Percentiles rank a stretch among this genome's conserved stretches.
Evolutionary conservation across 2,329 filamentous ascomycete species (phyloP).

Genomic region (Aspergillus aculeatus): DNA sequence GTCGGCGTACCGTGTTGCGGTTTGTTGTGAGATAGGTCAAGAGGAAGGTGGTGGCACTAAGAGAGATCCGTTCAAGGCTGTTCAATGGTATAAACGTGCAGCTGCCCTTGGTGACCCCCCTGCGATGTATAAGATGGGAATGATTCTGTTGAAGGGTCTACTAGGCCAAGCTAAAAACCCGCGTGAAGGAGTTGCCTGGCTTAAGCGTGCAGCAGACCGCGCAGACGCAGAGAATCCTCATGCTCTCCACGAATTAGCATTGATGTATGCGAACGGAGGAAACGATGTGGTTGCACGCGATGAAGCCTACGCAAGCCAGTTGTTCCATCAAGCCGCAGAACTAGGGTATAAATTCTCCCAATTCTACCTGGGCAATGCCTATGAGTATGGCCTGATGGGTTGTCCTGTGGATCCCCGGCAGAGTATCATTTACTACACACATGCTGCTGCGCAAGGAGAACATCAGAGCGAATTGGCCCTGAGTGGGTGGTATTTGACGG

Average conservation of each 20-base stretch:
- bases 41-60: constrained; percentile 93
- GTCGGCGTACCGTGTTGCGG: constrained; percentile 89
- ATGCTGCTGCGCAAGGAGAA: constrained; percentile 86
- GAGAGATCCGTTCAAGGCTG: constrained; percentile 86
- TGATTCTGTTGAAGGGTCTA: constrained; percentile 90
- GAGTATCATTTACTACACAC: constrained; percentile 92
- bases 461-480: constrained; percentile 86
- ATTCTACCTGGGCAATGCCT: constrained; percentile 81
- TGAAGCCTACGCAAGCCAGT: constrained; percentile 72
- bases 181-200: constrained; percentile 83
- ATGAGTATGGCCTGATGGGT: constrained; percentile 83
- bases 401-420: constrained; percentile 77
- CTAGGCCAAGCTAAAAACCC: constrained; percentile 83
- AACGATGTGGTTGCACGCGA: constrained; percentile 77
- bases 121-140: constrained; percentile 98
- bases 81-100: constrained; percentile 96
- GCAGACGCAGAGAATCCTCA: constrained; percentile 91
- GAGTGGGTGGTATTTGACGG: constrained; percentile 93
- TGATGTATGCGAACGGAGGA: constrained; percentile 58
- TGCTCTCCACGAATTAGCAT: constrained; percentile 80
- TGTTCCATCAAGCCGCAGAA: constrained; percentile 83
- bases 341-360: constrained; percentile 95
- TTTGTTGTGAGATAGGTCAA: constrained; percentile 94
- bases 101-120: constrained; percentile 86
- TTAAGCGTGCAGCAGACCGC: constrained; percentile 86